Base-by-base conservation (phyloP, 2,329 filamentous ascomycete genomes). In the Monosporascus sp. region DNA sequence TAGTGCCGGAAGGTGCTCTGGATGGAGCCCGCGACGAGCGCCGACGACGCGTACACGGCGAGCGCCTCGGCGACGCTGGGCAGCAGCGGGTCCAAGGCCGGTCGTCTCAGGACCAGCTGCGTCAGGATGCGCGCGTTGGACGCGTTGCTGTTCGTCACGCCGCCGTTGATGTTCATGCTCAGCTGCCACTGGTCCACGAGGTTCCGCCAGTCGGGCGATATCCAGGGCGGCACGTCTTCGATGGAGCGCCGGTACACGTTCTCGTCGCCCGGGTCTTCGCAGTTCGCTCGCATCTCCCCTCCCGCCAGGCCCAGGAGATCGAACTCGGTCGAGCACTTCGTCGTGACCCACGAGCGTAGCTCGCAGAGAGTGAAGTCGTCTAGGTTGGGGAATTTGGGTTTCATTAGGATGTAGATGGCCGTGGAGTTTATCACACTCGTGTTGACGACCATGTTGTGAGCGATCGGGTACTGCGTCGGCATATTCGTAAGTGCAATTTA, bases 41-140 rank as follows among this genome's bases (percentile, higher is more conserved):
- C 89, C 37, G 81, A 85, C 4, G 83, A 82, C 0, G 81, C 79
- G 61, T 91, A 77, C 0, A 90, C 87, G 0, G 88, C 87, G 0
- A 94, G 66, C 0, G 86, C 85, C 68, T 94, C 89, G 0, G 83
- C 85, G n/a, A 89, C 76, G 2, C 85, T 89, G 0, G 89, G 89
- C 0, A 86, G 67, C 0, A 69, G 63, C 0, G 74, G 68, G 37
- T 78, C 72, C 0, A 89, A 74, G 0, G 53, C 50, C 0, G 70
- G 66, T 4, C 65, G 31, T 0, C 51, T 49, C 0, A 81, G 74
- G 5, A 81, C 75, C 14, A 82, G 68, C 56, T 86, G 78, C 26
- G 80, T 81, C 8, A 85, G 67, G 16, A 86, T 74, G 0, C 82
- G 78, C 17, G 79, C 75, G 58, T 82, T 85, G 40, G 79, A 81